phyloP scores from a whole-genome alignment of 345 rosid genomes.

The Draba incana region DNA sequence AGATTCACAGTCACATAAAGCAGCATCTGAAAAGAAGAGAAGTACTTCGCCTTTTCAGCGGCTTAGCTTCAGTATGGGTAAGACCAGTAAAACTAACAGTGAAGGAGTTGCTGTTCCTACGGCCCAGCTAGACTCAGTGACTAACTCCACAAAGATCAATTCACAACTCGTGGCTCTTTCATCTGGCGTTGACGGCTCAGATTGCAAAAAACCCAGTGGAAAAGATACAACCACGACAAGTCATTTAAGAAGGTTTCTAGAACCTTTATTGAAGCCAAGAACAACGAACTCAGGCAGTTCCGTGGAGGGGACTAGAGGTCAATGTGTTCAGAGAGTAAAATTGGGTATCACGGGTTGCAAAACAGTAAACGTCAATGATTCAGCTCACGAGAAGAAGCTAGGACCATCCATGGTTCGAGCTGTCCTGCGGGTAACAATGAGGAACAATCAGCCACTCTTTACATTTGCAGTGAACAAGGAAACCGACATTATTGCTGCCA shows the following conservation, averaged over 20 bases:
- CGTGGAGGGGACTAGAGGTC: constrained; percentile 45
- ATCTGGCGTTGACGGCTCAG: constrained; percentile 41
- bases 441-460: constrained; percentile 78
- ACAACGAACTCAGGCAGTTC: constrained; percentile 42
- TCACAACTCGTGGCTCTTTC: constrained; percentile 49
- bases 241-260: constrained; percentile 84
- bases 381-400: constrained; percentile 50
- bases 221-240: constrained; percentile 65
- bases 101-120: constrained; percentile 47
- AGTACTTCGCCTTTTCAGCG: constrained; percentile 81
- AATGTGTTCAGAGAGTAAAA: constrained; percentile 50
- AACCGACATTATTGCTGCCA: constrained; percentile 72
- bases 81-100: constrained; percentile 56
- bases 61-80: constrained; percentile 58
- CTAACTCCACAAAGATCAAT: constrained; percentile 46
- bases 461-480: constrained; percentile 83
- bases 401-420: constrained; percentile 66
- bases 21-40: constrained; percentile 57
- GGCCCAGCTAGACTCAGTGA: constrained; percentile 40
- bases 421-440: constrained; percentile 64
- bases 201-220: constrained; percentile 42
- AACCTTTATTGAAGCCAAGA: constrained; percentile 72
- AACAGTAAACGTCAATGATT: constrained; percentile 44
- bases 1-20: constrained; percentile 44
- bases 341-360: constrained; percentile 44